These are phyloP conservation scores for Mycena indigotica DNA, from an alignment of 768 basidiomycete species.

Conservation along the genomic window DNA sequence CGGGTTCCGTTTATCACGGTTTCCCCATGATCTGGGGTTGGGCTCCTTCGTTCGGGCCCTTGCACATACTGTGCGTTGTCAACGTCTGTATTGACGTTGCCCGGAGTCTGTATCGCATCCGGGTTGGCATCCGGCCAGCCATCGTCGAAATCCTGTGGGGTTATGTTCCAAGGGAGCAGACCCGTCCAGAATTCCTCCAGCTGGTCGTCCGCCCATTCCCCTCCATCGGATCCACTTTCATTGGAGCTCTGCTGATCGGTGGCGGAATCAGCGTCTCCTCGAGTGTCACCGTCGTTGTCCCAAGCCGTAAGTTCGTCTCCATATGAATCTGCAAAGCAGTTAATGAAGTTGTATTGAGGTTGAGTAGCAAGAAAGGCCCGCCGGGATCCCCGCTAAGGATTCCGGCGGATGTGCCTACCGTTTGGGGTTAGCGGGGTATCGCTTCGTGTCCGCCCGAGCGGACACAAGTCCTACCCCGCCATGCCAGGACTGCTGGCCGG, in stretches of 20 bases:
- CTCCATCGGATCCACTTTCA: slow-evolving; percentile 3
- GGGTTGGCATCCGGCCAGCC: not conserved
- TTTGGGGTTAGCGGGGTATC: not conserved
- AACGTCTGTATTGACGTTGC: not conserved
- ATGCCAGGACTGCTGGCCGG: slow-evolving; percentile 18
- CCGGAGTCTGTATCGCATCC: not conserved
- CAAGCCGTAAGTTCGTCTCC: not conserved
- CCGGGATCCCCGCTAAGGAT: not conserved
- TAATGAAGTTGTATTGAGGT: not conserved
- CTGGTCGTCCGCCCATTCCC: not conserved
- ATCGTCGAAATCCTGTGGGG: not conserved
- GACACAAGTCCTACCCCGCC: not conserved
- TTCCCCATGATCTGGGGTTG: too few relatives aligned
- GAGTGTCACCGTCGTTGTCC: not conserved
- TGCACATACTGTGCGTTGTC: not conserved
- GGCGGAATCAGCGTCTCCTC: slow-evolving; percentile 12
- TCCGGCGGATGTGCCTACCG: not conserved
- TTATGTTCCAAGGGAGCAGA: not conserved
- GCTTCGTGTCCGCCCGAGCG: not conserved
- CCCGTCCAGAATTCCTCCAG: slow-evolving; percentile 3
- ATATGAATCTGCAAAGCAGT: not conserved
- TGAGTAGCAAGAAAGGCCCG: not conserved
- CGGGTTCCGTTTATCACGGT: not conserved
- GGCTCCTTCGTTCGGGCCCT: not conserved
- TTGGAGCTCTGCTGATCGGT: slow-evolving; percentile 2